Percentiles rank a stretch among this genome's conserved stretches.
phyloP scores from a whole-genome alignment of 176 grass and related monocot genomes.

The Zizania latifolia region DNA sequence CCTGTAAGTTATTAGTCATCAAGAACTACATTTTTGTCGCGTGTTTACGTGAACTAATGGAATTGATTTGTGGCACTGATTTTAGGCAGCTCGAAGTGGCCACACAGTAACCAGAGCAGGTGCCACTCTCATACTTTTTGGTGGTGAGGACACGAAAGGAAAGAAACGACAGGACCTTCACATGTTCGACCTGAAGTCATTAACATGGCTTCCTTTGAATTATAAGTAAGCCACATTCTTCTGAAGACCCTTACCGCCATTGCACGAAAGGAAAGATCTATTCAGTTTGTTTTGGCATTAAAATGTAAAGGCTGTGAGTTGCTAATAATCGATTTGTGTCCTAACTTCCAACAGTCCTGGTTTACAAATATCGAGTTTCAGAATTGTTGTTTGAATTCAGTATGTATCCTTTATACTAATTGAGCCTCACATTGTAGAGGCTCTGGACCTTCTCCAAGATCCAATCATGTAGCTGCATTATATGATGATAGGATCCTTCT shows the following conservation, averaged over 20 bases:
- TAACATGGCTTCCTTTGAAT: constrained; percentile 95
- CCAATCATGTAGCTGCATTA: constrained; percentile 69
- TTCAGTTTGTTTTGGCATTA: neutral
- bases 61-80: constrained; percentile 15
- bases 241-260: neutral
- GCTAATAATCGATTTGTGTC: neutral
- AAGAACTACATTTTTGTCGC: neutral
- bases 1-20: constrained; percentile 58
- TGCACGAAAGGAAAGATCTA: neutral
- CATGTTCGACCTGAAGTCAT: constrained; percentile 92
- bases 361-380: neutral
- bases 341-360: neutral
- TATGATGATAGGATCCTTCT: constrained; percentile 84
- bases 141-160: constrained; percentile 81
- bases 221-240: constrained; percentile 68
- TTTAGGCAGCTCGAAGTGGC: constrained; percentile 74
- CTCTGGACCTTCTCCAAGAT: constrained; percentile 81
- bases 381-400: neutral
- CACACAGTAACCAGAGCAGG: constrained; percentile 86
- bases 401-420: constrained; percentile 15
- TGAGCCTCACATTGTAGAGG: constrained; percentile 53
- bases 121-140: constrained; percentile 80
- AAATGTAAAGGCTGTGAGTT: neutral
- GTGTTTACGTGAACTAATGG: neutral
- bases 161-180: constrained; percentile 93